These are phyloP conservation scores for Tricholoma sp. DNA, from an alignment of 768 basidiomycete genomes.

Conservation along the genomic window DNA sequence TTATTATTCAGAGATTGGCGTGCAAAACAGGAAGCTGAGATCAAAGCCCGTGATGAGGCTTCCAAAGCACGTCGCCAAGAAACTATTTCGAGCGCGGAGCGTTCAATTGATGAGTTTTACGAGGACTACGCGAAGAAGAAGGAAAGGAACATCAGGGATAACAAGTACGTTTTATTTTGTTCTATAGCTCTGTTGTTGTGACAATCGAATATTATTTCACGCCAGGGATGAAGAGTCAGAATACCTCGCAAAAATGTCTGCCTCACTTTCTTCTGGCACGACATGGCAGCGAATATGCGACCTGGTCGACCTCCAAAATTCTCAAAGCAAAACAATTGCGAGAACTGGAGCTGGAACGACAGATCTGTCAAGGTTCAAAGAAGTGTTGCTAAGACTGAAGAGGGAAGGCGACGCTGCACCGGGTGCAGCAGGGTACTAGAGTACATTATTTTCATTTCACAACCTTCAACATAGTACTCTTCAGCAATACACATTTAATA, in stretches of 20 bases:
- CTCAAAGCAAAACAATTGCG: conserved; percentile 94
- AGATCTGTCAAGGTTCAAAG: conserved; percentile 87
- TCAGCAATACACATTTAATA: not conserved
- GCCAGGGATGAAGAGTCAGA: conserved; percentile 81
- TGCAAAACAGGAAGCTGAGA: conserved; percentile 79
- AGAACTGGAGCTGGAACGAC: conserved; percentile 84
- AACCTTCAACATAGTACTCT: not conserved
- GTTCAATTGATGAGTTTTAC: conserved; percentile 86
- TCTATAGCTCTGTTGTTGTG: not conserved
- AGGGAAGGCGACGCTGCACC: conserved; percentile 90
- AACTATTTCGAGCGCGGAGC: conserved; percentile 78
- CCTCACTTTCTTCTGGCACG: conserved; percentile 80
- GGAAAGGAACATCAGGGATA: conserved; percentile 86
- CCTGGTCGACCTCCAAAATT: conserved; percentile 85
- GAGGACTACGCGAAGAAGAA: conserved; percentile 85
- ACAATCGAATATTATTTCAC: not conserved
- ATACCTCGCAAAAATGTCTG: conserved; percentile 67
- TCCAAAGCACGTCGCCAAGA: conserved; percentile 76
- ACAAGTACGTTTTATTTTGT: conserved; percentile 64
- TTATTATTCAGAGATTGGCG: conserved; percentile 68
- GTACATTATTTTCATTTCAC: not conserved
- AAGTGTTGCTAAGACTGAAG: conserved; percentile 83
- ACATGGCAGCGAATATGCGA: conserved; percentile 95
- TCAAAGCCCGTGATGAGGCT: conserved; percentile 75
- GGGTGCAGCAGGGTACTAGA: conserved; percentile 87